Evolutionary conservation across 768 basidiomycete species (phyloP), one percentile per base, ranked within the genome.

Genomic region (Candolleomyces aberdarensis): DNA sequence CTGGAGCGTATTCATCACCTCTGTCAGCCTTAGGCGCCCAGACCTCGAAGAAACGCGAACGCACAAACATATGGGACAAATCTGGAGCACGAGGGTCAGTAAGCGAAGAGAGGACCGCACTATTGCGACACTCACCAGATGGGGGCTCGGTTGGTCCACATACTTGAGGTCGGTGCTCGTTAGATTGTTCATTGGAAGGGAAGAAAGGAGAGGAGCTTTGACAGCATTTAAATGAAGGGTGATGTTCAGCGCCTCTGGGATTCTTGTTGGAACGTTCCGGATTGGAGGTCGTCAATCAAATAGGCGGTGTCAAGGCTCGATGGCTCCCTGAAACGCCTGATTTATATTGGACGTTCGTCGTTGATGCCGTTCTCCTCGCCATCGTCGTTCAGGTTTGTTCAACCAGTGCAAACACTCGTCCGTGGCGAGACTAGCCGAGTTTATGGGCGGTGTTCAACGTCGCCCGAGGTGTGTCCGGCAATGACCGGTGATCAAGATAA

Each of bases 1-100:
- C 87, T 88, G 66, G 19, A 54, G 4, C 41, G 31, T 5, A 26
- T 22, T 46, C 15, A 13, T 29, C 26, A 13, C 44, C 14, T n/a
- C n/a, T 48, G 41, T 31, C 7, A 46, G 20, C 15, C 8, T 36
- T 36, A 36, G 5, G 46, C 46, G 19, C 17, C 19, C 17, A 20
- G 56, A 58, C 14, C 8, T 29, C 26, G 56, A 44, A 31, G 57
- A 36, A 13, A 10, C 17, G 47, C 20, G 22, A 19, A 32, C 56
- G 15, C 43, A 57, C 59, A 53, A 40, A 44, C 47, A 49, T 7
- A 57, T 59, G 19, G 49, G 58, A 41, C 58, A 56, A 11, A 22
- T 17, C 54, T 56, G 39, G 41, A 22, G 20, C 13, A 40, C 8
- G 36, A 15, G 31, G 15, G n/a, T 36, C 14, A 43, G 9, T 40